These are phyloP conservation scores for Collybia sordida DNA, from an alignment of 768 basidiomycete species.

Conservation along the genomic window DNA sequence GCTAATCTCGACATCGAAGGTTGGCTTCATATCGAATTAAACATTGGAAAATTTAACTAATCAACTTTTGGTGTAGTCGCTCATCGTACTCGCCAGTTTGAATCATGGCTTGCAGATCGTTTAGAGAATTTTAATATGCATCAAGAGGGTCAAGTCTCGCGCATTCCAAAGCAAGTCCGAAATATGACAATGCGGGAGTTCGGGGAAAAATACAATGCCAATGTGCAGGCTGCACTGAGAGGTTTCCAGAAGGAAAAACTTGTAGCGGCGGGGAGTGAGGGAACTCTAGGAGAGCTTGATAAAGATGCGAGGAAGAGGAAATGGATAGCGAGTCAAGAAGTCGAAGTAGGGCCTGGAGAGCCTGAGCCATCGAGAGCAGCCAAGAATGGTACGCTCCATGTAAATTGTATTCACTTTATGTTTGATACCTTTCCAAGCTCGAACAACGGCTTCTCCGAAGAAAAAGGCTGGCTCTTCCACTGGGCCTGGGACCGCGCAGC, in stretches of 20 bases:
- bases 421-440: constrained; percentile 10
- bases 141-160: constrained; percentile 71
- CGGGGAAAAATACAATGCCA: constrained; percentile 74
- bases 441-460: constrained; percentile 48
- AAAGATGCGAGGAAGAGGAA: constrained; percentile 73
- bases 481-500: constrained; percentile 53
- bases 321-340: constrained; percentile 68
- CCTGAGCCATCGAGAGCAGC: constrained; percentile 35
- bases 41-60: constrained; percentile 1
- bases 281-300: constrained; percentile 57
- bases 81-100: constrained; percentile 72
- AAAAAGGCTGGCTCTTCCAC: constrained; percentile 50
- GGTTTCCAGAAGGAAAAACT: constrained; percentile 68
- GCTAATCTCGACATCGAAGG: constrained; percentile 83
- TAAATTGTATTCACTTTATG: background rate
- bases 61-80: constrained; percentile 45
- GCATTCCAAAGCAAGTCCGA: constrained; percentile 75
- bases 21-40: constrained; percentile 22
- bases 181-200: constrained; percentile 76
- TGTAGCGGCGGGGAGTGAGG: constrained; percentile 47
- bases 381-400: constrained; percentile 55
- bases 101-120: constrained; percentile 71
- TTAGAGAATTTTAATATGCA: constrained; percentile 75
- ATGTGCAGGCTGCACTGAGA: constrained; percentile 68
- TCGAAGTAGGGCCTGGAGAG: constrained; percentile 38